Conservation (phyloP, 208 protist genomes). For the Crithidia brevicula region DNA sequence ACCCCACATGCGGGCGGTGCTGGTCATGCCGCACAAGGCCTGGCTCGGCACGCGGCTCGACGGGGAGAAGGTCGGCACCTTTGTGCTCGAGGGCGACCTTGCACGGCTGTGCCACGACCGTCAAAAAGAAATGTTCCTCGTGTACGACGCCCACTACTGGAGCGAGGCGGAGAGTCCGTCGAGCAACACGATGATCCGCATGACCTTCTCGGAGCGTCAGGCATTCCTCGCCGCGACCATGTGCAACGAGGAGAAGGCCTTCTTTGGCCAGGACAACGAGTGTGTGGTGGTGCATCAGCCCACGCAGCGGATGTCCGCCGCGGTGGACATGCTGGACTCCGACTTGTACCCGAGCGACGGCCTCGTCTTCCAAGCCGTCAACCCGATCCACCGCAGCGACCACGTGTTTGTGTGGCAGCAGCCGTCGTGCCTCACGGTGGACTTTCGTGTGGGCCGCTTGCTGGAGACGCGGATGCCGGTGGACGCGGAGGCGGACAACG, state of each 20-base stretch:
- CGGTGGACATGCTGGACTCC: conserved; percentile 65
- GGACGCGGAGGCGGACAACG: conserved; percentile 4
- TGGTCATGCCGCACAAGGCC: conserved; percentile 55
- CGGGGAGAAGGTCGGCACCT: conserved; percentile 38
- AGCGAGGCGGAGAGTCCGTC: conserved; percentile 44
- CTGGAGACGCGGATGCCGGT: conserved; percentile 16
- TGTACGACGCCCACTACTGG: conserved; percentile 82
- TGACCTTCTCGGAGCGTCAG: conserved; percentile 73
- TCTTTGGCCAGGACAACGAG: conserved; percentile 42
- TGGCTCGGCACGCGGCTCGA: conserved; percentile 64
- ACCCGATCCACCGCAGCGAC: conserved; percentile 48
- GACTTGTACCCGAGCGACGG: conserved; percentile 69
- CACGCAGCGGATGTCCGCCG: conserved; percentile 47
- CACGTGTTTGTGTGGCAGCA: conserved; percentile 75
- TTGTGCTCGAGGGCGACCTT: conserved; percentile 82
- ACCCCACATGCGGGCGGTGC: conserved; percentile 77
- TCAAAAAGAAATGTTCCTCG: conserved; percentile 73
- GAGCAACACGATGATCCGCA: conserved; percentile 58
- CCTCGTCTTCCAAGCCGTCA: conserved; percentile 78
- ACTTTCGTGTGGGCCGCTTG: conserved; percentile 77
- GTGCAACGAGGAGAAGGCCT: conserved; percentile 48
- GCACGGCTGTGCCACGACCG: conserved; percentile 48
- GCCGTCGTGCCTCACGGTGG: conserved; percentile 65
- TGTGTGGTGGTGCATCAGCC: conserved; percentile 76
- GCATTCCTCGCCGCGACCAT: conserved; percentile 53